phyloP scores from a whole-genome alignment of 306 rosid species.

The Quercus mongolica region DNA sequence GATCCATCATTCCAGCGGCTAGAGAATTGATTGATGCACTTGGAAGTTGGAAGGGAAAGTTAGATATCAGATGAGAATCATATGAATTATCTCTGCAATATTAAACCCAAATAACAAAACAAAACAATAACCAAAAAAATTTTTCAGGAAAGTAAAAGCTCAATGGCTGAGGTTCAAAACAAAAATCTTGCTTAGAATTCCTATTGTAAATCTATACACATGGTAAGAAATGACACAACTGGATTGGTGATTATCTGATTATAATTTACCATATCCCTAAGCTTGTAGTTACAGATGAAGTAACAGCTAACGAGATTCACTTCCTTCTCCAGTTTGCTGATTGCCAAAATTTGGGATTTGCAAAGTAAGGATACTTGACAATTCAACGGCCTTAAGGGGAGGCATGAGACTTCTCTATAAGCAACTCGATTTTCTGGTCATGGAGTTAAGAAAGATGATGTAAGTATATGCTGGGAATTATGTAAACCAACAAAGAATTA shows the following conservation, averaged over 20 bases:
- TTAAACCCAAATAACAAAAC: too few relatives aligned
- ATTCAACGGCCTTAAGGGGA: slow-evolving; percentile 29
- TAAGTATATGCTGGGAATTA: slow-evolving; percentile 1
- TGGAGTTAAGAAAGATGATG: background rate
- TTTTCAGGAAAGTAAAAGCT: background rate
- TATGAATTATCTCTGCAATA: too few relatives aligned
- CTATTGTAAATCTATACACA: background rate
- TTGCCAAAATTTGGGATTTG: background rate
- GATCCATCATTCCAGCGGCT: too few relatives aligned
- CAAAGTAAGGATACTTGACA: background rate
- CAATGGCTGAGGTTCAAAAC: background rate
- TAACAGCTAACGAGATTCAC: background rate
- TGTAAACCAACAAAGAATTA: background rate
- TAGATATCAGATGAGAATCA: too few relatives aligned
- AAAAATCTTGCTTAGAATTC: background rate
- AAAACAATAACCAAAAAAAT: too few relatives aligned
- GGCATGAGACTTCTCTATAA: slow-evolving; percentile 51
- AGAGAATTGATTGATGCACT: too few relatives aligned
- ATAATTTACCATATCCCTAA: background rate
- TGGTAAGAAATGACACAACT: background rate
- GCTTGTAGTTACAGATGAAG: background rate
- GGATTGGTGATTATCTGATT: background rate
- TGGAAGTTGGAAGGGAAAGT: too few relatives aligned
- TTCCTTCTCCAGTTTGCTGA: slow-evolving; percentile 1
- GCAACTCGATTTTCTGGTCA: slow-evolving; percentile 66